These are phyloP conservation scores for Mariannaea sp. DNA, from an alignment of 2,329 filamentous ascomycete species.

Conservation along the genomic window DNA sequence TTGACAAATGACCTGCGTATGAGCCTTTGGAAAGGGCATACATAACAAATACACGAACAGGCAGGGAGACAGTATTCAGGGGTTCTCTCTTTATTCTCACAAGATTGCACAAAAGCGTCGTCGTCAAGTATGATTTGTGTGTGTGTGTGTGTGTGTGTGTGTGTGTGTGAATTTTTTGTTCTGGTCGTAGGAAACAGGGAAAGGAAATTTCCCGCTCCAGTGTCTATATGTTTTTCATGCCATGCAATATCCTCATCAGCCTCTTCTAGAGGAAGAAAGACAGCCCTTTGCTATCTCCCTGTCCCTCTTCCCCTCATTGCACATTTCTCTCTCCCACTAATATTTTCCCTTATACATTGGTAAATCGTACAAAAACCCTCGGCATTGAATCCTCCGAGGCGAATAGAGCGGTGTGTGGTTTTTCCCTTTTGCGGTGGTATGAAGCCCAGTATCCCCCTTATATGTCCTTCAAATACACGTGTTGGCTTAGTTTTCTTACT, in stretches of 20 bases:
- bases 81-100: too few relatives aligned
- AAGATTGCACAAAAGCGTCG: too few relatives aligned
- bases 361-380: conserved; percentile 41
- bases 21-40: too few relatives aligned
- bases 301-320: too few relatives aligned
- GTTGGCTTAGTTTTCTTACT: conserved; percentile 25
- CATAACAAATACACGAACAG: too few relatives aligned
- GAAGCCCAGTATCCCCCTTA: conserved; percentile 33
- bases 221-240: conserved; percentile 12
- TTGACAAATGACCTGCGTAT: too few relatives aligned
- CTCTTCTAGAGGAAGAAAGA: conserved; percentile 28
- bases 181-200: conserved; percentile 20
- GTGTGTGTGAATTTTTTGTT: background rate
- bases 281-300: too few relatives aligned
- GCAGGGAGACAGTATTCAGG: too few relatives aligned
- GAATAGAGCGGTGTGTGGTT: conserved; percentile 43
- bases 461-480: conserved; percentile 27
- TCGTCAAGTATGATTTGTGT: too few relatives aligned
- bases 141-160: too few relatives aligned
- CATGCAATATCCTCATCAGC: conserved; percentile 20
- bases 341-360: conserved; percentile 16
- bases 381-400: conserved; percentile 25
- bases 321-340: conserved; percentile 22
- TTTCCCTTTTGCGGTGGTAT: conserved; percentile 28
- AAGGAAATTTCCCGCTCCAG: conserved; percentile 23